These are phyloP conservation scores for Phlegmacium glaucopus DNA, from an alignment of 768 basidiomycete genomes.

Conservation along the genomic window DNA sequence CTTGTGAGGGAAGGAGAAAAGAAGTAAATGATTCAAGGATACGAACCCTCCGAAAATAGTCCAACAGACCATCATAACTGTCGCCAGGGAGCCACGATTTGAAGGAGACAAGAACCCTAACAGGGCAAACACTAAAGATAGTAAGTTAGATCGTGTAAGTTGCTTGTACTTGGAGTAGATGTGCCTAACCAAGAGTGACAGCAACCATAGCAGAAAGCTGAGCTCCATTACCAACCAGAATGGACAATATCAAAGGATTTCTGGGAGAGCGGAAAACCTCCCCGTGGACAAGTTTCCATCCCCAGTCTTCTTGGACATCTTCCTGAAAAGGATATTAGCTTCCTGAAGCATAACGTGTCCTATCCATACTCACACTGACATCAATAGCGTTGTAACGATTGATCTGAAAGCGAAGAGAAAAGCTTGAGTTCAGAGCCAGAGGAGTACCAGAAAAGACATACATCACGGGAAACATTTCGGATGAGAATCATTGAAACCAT, in stretches of 20 bases:
- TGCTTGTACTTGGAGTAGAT: neutral
- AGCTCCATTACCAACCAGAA: constrained; percentile 87
- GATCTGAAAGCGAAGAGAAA: constrained; percentile 48
- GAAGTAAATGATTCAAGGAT: neutral
- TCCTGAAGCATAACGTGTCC: neutral
- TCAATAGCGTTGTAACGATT: constrained; percentile 95
- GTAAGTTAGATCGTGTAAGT: neutral
- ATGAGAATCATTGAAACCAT: constrained; percentile 93
- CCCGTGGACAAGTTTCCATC: constrained; percentile 97
- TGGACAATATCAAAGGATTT: constrained; percentile 73
- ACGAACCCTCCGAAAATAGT: constrained; percentile 83
- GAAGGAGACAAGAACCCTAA: constrained; percentile 94
- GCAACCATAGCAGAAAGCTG: constrained; percentile 85
- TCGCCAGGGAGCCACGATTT: constrained; percentile 91
- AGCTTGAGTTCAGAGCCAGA: neutral
- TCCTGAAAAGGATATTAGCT: constrained; percentile 45
- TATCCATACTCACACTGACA: constrained; percentile 56
- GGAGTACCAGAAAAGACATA: constrained; percentile 30
- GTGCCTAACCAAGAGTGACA: constrained; percentile 71
- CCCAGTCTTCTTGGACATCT: constrained; percentile 96
- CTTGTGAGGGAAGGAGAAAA: constrained; percentile 6
- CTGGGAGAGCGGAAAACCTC: constrained; percentile 90
- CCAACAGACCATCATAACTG: constrained; percentile 94
- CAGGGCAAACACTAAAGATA: constrained; percentile 75
- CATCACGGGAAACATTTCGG: constrained; percentile 86